Evolutionary conservation across 129 eudicot genomes (phyloP), one percentile per base, ranked within the genome.

Genomic region (Artemisia tridentata): DNA sequence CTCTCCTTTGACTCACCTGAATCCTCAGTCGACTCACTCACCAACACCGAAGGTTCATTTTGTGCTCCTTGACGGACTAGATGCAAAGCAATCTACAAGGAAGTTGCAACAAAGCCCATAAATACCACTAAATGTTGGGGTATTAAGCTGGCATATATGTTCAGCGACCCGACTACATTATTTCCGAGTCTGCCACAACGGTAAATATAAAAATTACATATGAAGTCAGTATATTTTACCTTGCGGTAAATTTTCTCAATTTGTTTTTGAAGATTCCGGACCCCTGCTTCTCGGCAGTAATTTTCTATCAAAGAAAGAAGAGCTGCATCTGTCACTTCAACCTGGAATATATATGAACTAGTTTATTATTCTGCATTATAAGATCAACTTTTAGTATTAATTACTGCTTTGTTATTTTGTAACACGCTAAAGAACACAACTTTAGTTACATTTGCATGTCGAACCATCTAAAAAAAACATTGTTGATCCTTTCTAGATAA

Each of bases 251-350:
- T 95, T 75, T 95, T 95, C 79, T 95, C 99, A 57, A 95, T 95
- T 55, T 95, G 99, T 80, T 95, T 95, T 53, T 95, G 99, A 72
- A 95, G 97, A 84, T 84, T 95, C 21, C 99, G 81, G 21, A 95
- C 99, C 18, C 99, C 99, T 54, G 99, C 97, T 85, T 95, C 99
- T 45, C 99, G 80, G 77, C 99, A 95, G 82, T 95, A 95, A 83
- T 84, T 95, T 82, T 95, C 99, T 51, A 95, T 88, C 49, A 95
- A 50, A 75, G 97, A 88, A 77, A 95, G 97, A 63, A 95, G 93
- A 57, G 99, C 97, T 72, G 87, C 82, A 73, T 95, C 96, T 31
- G 97, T 87, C 67, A 90, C 86, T 64, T 95, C 96, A 79, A 95
- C 99, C 96, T 92, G 89, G 38, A 74, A 83, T 14, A 34, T 47